Evolutionary conservation across 1,139 yeast species (phyloP).

Genomic region (Candida buenavistaensis): DNA sequence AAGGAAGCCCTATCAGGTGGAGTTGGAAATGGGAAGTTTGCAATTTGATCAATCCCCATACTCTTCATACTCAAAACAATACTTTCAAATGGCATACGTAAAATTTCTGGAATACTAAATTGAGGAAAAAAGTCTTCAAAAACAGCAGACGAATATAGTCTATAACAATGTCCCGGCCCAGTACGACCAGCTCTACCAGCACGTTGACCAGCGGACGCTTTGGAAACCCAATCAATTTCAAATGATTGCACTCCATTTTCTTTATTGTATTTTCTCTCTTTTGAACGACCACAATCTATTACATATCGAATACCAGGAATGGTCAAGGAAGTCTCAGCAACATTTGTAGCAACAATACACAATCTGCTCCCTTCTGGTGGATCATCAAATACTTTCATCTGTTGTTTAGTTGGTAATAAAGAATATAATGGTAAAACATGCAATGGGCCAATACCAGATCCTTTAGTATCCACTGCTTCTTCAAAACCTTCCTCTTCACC

Average conservation of each 20-base stretch:
- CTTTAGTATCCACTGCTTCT: slow-evolving; percentile 72
- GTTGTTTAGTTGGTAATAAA: slow-evolving; percentile 86
- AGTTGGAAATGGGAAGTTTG: slow-evolving; percentile 96
- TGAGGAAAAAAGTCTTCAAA: slow-evolving; percentile 82
- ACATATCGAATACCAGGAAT: slow-evolving; percentile 96
- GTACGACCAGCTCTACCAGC: slow-evolving; percentile 99
- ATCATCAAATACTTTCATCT: slow-evolving; percentile 84
- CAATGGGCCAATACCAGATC: slow-evolving; percentile 76
- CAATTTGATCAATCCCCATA: slow-evolving; percentile 91
- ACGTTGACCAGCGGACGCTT: slow-evolving; percentile 95
- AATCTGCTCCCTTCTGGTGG: slow-evolving; percentile 86
- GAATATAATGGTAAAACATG: slow-evolving; percentile 93
- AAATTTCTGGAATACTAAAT: slow-evolving; percentile 85
- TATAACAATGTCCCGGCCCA: slow-evolving; percentile 97
- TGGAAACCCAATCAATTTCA: slow-evolving; percentile 89
- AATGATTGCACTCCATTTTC: slow-evolving; percentile 91
- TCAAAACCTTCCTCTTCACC: slow-evolving; percentile 92
- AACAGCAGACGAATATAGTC: slow-evolving; percentile 93
- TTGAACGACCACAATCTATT: slow-evolving; percentile 92
- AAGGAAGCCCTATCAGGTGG: slow-evolving; percentile 74
- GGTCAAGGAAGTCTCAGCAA: slow-evolving; percentile 96
- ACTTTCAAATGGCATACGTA: slow-evolving; percentile 95
- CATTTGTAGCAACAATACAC: slow-evolving; percentile 95
- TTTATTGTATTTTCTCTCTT: slow-evolving; percentile 81
- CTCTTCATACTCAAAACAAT: slow-evolving; percentile 92